Conservation (phyloP, 768 basidiomycete species). For the Termitomyces sp. region DNA sequence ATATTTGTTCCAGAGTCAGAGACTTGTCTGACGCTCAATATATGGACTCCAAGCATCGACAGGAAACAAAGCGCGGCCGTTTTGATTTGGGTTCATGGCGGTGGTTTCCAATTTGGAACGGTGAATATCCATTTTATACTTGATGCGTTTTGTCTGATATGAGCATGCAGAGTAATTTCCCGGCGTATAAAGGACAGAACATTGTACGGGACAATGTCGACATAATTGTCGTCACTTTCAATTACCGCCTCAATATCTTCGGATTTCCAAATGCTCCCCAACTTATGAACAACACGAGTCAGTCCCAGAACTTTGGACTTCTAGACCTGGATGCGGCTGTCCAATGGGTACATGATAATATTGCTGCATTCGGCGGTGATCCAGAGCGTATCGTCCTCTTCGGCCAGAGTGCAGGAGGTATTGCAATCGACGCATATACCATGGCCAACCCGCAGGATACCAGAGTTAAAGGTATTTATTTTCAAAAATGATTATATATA, state of each 20-base stretch:
- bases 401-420: conserved; percentile 35
- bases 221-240: conserved; percentile 33
- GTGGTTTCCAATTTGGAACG: conserved; percentile 33
- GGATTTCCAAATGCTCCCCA: conserved; percentile 38
- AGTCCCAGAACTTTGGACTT: conserved; percentile 35
- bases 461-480: conserved; percentile 15
- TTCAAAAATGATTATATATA: not conserved
- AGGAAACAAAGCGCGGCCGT: conserved; percentile 33
- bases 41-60: conserved; percentile 32
- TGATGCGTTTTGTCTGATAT: not conserved
- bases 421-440: conserved; percentile 30
- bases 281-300: conserved; percentile 17
- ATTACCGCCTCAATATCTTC: conserved; percentile 37
- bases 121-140: conserved; percentile 14
- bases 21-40: conserved; percentile 32
- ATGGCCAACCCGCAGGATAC: conserved; percentile 32
- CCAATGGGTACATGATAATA: conserved; percentile 45
- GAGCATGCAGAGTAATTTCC: conserved; percentile 26
- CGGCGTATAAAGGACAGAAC: conserved; percentile 26
- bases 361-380: conserved; percentile 40
- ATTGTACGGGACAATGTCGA: conserved; percentile 34
- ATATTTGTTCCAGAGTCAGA: conserved; percentile 30
- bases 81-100: conserved; percentile 38
- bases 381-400: conserved; percentile 34
- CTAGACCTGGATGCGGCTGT: conserved; percentile 36